These are phyloP conservation scores for Dryadomyces sulphureus DNA, from an alignment of 2,329 filamentous ascomycete genomes.

Conservation along the genomic window DNA sequence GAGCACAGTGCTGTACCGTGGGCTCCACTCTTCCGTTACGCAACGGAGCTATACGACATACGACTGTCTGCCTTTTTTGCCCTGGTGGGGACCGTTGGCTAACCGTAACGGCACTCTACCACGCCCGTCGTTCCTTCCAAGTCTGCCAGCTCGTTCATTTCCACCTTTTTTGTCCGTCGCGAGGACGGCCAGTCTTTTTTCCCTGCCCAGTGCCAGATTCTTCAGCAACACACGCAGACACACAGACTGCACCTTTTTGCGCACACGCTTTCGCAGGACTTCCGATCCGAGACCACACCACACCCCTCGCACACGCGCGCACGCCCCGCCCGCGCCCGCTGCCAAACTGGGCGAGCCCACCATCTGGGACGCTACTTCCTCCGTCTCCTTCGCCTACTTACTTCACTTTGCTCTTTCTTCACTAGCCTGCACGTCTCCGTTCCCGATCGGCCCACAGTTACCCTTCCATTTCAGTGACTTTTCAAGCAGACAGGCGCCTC, in stretches of 20 bases:
- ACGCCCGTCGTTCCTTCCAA: no score
- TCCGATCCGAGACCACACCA: neutral
- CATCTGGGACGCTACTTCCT: slow-evolving; percentile 3
- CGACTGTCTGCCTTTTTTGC: slow-evolving; percentile 1
- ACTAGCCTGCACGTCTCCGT: slow-evolving; percentile 7
- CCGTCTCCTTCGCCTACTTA: slow-evolving; percentile 3
- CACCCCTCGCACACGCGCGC: neutral
- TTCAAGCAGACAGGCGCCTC: neutral
- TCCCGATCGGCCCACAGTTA: slow-evolving; percentile 12
- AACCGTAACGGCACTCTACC: no score
- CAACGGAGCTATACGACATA: slow-evolving; percentile 5
- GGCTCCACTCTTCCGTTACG: slow-evolving; percentile 8
- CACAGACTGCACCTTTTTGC: neutral
- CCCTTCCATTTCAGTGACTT: slow-evolving; percentile 7
- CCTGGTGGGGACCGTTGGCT: slow-evolving; percentile 1
- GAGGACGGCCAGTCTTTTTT: neutral
- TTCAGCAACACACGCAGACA: neutral
- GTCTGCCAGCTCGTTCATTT: no score
- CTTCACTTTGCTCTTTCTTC: slow-evolving; percentile 2
- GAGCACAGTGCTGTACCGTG: neutral
- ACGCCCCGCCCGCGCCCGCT: neutral
- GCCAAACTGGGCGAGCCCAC: no score
- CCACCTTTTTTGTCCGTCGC: neutral
- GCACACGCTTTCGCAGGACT: neutral
- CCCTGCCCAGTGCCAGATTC: neutral